Evolutionary conservation across 331 rosid genomes (phyloP), one percentile per base, ranked within the genome.

Genomic region (Phaseolus coccineus): DNA sequence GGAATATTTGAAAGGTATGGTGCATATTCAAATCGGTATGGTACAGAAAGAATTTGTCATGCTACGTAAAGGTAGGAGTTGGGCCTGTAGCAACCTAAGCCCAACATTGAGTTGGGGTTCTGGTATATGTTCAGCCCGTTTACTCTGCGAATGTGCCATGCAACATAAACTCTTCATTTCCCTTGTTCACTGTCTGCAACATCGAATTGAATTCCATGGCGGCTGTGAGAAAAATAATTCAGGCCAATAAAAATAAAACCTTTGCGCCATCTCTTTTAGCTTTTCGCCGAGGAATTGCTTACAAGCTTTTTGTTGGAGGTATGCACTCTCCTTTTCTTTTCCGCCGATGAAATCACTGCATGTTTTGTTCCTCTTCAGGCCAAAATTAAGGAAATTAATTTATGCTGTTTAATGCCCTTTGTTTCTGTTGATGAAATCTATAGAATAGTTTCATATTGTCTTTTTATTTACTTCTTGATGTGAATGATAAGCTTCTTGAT

Each of bases 291-390:
- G 94, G 85, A 65, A 84, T 94, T 11, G 76, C 94, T 55, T 82
- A 82, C 79, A 94, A 86, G 85, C 98, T 94, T 74, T 92, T 94
- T 77, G 94, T 94, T 56, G 97, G 97, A 80, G 98, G 97, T 94
- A 50, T 27, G 85, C 31, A 37, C 44, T 70, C 30, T 50, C 16
- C 19, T 28, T 27, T 5, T 66, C 53, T 3, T n/a, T 57, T 27
- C 39, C 19, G 25, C 19, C 5, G 19, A 13, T 0, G 19, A 48
- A 47, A 48, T 12, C 50, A 8, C 39, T n/a, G 8, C 7, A 63
- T 30, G 42, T 31, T 61, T 35, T 70, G 44, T 70, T 70, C 9
- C 55, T 42, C 39, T 0, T 13, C 22, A 30, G 13, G 14, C 0
- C 65, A 24, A 11, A 57, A 25, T 25, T 46, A 46, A 46, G 51